A percentile compares a stretch with the other conserved stretches of the same genome.
Evolutionary conservation across 2,329 filamentous ascomycete species (phyloP).

Genomic region (Parafenestella ontariensis): DNA sequence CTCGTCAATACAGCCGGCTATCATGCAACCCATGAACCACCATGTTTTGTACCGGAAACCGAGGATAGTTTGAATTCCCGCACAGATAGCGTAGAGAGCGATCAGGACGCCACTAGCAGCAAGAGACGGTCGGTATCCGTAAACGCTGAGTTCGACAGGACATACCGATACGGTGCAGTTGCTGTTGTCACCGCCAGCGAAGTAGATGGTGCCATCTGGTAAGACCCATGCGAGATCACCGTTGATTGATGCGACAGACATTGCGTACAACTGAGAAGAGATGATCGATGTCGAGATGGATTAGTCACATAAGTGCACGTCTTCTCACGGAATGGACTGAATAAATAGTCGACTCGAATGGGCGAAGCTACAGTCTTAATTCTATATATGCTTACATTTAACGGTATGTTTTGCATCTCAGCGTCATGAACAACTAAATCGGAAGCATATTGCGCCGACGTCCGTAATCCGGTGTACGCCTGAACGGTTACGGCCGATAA

Average conservation of each 20-base stretch:
- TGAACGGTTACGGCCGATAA: background rate
- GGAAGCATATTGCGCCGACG: background rate
- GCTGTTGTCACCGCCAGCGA: background rate
- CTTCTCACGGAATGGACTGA: background rate
- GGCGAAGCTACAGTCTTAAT: background rate
- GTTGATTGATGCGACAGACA: background rate
- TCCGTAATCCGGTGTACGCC: background rate
- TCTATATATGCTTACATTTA: background rate
- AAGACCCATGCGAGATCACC: background rate
- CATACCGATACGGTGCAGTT: constrained; percentile 10
- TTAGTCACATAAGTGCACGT: background rate
- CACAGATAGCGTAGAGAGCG: background rate
- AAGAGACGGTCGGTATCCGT: constrained; percentile 3
- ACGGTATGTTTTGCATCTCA: background rate
- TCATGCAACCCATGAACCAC: constrained; percentile 4
- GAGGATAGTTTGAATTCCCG: background rate
- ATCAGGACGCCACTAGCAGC: background rate
- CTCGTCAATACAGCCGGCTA: constrained; percentile 2
- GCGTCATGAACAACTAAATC: background rate
- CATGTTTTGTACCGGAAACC: constrained; percentile 1
- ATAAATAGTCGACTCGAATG: background rate
- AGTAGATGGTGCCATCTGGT: background rate
- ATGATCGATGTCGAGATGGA: background rate
- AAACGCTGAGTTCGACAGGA: constrained; percentile 4
- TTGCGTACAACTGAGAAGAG: background rate